Base-by-base conservation (phyloP, 768 basidiomycete genomes). In the Boletellus sp. region DNA sequence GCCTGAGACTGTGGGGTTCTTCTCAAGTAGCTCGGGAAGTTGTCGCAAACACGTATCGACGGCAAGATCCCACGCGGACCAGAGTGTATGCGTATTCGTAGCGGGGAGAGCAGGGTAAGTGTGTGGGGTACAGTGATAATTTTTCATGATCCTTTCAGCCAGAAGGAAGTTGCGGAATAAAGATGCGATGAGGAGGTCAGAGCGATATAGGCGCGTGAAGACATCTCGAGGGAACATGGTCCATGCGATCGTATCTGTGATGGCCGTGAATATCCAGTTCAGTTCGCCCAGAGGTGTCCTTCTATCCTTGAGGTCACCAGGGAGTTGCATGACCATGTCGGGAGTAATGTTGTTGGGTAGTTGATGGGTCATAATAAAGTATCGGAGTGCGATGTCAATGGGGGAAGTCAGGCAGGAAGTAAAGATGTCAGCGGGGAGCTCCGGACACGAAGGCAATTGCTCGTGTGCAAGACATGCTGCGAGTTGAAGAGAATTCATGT, bases 261-360 rank as follows among this genome's bases (percentile, higher is more conserved):
- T 90, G 31, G 95, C 93, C 1, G 94, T 98, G 71, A 98, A 98
- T 55, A 98, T 98, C 96, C 96, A 99, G 65, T 95, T 96, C n/a
- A 99, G 80, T 70, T 99, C 96, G 44, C 96, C 96, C 0, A 99
- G 75, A 1, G 96, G 94, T 1, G 96, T 98, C 22, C 94, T 81
- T 17, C 96, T 81, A 63, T 99, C 96, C 70, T 95, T 96, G 52
- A 98, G 79, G 64, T 97, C 94, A 9, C 96, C 96, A 0, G 96
- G 96, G 12, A 99, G 80, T 65, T 94, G 90, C 78, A 90, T 83
- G 31, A 94, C 86, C 88, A 93, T 90, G 61, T 97, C 93, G 24
- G 86, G 77, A 9, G 84, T 85, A 61, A 90, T 80, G 50, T 84
- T 83, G 57, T 81, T 84, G 6, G 88, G 89, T 11, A 93, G 80